Percentiles rank a stretch among this genome's conserved stretches.
Evolutionary conservation across 148 eudicot species (phyloP).

Genomic region (Cornus controversa): DNA sequence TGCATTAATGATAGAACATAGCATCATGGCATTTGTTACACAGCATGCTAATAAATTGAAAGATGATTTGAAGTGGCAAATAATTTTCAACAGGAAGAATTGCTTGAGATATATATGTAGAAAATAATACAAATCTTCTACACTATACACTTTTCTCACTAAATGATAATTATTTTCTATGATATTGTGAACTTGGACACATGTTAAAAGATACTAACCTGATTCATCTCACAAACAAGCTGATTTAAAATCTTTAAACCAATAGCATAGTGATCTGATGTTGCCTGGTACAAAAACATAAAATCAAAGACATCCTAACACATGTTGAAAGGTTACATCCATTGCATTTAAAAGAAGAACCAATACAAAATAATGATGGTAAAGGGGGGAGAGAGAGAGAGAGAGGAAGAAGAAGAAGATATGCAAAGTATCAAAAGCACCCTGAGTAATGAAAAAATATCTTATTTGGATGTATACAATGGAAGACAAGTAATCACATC

Average conservation of each 20-base stretch:
- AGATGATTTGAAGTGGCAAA: background rate
- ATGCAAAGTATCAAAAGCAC: background rate
- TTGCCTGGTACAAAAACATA: constrained; percentile 40
- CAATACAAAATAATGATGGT: background rate
- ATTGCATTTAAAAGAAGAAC: background rate
- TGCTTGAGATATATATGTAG: background rate
- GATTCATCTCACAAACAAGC: constrained; percentile 77
- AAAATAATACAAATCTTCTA: too few species aligned
- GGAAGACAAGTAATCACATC: background rate
- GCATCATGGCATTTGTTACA: background rate
- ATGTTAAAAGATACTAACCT: constrained; percentile 39
- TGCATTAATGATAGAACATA: background rate
- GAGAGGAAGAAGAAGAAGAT: too few species aligned
- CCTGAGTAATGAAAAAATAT: background rate
- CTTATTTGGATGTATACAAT: background rate
- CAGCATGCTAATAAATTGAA: background rate
- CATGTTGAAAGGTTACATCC: background rate
- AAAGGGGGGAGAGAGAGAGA: too few species aligned
- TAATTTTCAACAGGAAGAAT: background rate
- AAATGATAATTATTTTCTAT: too few species aligned
- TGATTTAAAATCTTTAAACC: constrained; percentile 78
- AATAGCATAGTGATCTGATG: constrained; percentile 62
- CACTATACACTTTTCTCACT: too few species aligned
- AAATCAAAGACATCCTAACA: background rate
- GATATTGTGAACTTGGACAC: background rate